These are phyloP conservation scores for Sordariomycetes sp. DNA, from an alignment of 2,329 filamentous ascomycete species.

Conservation along the genomic window DNA sequence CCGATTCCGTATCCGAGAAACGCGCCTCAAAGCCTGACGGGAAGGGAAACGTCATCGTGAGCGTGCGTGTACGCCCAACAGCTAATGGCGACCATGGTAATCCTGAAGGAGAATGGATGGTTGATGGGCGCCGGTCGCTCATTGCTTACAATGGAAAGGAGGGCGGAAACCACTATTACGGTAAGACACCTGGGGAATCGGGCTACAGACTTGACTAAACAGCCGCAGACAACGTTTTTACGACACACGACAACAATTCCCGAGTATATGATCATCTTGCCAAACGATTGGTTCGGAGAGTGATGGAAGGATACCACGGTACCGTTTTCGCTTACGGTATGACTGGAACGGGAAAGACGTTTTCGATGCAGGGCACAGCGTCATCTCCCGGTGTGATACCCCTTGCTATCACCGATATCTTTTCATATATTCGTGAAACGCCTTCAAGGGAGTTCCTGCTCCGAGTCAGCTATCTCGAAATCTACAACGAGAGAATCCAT, in stretches of 20 bases:
- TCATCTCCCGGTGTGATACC: conserved; percentile 94
- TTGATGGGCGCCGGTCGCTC: conserved; percentile 74
- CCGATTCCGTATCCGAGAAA: conserved; percentile 28
- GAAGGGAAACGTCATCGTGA: conserved; percentile 94
- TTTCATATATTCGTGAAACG: conserved; percentile 96
- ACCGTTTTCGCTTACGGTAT: conserved; percentile 98
- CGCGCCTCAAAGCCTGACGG: conserved; percentile 52
- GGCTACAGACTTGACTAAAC: conserved; percentile 10
- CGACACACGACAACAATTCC: conserved; percentile 86
- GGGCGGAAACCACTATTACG: conserved; percentile 86
- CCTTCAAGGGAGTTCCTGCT: conserved; percentile 89
- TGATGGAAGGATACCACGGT: conserved; percentile 98
- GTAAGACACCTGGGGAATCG: conserved; percentile 40
- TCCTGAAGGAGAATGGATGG: conserved; percentile 78
- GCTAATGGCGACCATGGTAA: conserved; percentile 50
- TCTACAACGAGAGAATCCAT: conserved; percentile 97
- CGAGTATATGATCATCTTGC: conserved; percentile 91
- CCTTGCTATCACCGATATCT: conserved; percentile 95
- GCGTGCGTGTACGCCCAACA: conserved; percentile 87
- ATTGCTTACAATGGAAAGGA: conserved; percentile 83
- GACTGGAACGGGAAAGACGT: conserved; percentile 98
- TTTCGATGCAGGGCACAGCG: conserved; percentile 98
- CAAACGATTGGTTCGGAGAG: conserved; percentile 85
- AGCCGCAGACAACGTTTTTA: conserved; percentile 82
- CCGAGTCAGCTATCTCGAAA: conserved; percentile 95